Base-by-base conservation (phyloP, 2,329 filamentous ascomycete species). In the Fusarium burgessii region DNA sequence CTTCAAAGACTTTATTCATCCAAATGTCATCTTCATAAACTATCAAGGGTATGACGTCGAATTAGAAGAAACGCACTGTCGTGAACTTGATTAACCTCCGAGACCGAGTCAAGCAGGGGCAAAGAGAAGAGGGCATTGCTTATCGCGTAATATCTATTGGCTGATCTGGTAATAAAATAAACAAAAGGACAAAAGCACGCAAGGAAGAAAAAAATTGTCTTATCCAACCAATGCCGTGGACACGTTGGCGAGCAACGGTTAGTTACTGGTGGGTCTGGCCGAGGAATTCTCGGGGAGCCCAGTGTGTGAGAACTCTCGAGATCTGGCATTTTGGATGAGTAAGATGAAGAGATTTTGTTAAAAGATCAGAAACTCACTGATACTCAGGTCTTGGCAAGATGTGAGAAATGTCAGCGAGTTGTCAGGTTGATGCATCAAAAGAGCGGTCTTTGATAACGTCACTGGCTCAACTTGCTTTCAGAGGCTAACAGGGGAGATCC, bases 231-330 rank as follows among this genome's bases (percentile, higher is more conserved):
- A 74, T 74, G 51, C 60, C 62, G 57, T 64, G 57, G 35, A 67
- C 74, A 76, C 74, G 74, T 76, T 76, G 60, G 59, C 67, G 63
- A 68, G 58, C 36, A 58, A 51, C 59, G 68, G 63, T 67, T 74
- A 74, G 70, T 71, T 70, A 72, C 58, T 72, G 72, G 74, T 74
- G 74, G 74, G 68, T 62, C 71, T 47, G 57, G 33, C 67, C 70
- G 74, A 76, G 71, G 74, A 73, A 76, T 66, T 72, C 56, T 69
- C 69, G 69, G 69, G 36, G 47, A 71, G 45, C 33, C 42, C 59
- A 57, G 62, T 54, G 36, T 32, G 35, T 33, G 56, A 66, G 60
- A 66, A 58, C 58, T 40, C 20, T 27, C 20, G 17, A 54, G 58
- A 66, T 62, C 50, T 68, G 64, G 56, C 61, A 62, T 72, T 62